Conservation (phyloP, 2,329 filamentous ascomycete genomes). For the Ophiostoma perfectum region DNA sequence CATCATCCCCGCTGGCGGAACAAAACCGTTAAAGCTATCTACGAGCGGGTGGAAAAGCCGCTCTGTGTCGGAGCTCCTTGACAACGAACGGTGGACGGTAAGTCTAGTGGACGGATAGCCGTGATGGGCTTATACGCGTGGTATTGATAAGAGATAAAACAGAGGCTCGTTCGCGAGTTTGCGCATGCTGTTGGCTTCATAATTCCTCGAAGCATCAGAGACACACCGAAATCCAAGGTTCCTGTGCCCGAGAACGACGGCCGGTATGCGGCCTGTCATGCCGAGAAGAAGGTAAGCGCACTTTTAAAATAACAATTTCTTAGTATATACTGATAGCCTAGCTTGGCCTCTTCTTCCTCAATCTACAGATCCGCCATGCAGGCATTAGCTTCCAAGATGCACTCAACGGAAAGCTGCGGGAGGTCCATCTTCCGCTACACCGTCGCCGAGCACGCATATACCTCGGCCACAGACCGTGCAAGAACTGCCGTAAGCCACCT, state of each 20-base stretch:
- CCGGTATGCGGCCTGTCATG: slow-evolving; percentile 23
- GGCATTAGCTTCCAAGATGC: slow-evolving; percentile 13
- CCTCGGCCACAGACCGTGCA: slow-evolving; percentile 25
- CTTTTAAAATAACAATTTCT: background rate
- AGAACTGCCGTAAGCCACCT: slow-evolving; percentile 22
- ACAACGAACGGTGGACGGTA: slow-evolving; percentile 20
- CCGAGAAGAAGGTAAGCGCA: slow-evolving; percentile 24
- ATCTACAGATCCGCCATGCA: slow-evolving; percentile 14
- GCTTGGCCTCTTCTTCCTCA: slow-evolving; percentile 23
- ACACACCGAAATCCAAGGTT: slow-evolving; percentile 19
- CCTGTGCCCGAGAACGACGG: slow-evolving; percentile 18
- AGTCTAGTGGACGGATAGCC: too few relatives aligned
- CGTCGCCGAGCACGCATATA: slow-evolving; percentile 17
- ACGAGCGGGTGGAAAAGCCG: slow-evolving; percentile 22
- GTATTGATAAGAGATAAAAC: too few relatives aligned
- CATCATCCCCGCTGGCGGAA: slow-evolving; percentile 15
- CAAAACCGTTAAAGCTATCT: slow-evolving; percentile 10
- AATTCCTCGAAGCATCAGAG: slow-evolving; percentile 12
- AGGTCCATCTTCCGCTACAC: slow-evolving; percentile 2
- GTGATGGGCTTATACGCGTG: too few relatives aligned
- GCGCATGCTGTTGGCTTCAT: background rate
- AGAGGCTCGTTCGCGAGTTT: slow-evolving; percentile 17
- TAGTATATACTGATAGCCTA: background rate
- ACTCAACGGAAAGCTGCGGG: slow-evolving; percentile 16
- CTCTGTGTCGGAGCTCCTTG: background rate